phyloP scores from a whole-genome alignment of 169 alveolate species.

The Plasmodium yoelii region DNA sequence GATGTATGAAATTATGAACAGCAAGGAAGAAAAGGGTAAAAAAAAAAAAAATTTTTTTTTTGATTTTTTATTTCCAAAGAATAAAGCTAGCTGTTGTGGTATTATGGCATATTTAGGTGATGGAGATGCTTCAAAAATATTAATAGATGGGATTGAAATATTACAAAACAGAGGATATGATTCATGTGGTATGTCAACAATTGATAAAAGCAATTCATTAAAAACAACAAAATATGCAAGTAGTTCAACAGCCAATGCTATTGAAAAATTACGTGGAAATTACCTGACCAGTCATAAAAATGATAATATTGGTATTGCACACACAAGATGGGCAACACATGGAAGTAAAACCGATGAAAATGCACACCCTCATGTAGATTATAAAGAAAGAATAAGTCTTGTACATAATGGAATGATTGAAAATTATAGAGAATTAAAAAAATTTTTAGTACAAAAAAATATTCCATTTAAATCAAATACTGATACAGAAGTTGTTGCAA shows the following conservation, averaged over 20 bases:
- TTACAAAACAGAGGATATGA: constrained; percentile 96
- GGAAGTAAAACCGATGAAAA: constrained; percentile 96
- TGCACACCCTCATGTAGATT: constrained; percentile 98
- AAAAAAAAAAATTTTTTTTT: constrained; percentile 10
- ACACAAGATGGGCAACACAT: constrained; percentile 99
- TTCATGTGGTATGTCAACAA: constrained; percentile 95
- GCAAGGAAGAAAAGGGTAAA: constrained; percentile 6
- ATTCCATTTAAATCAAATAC: constrained; percentile 88
- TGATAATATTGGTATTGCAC: constrained; percentile 96
- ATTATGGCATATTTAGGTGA: constrained; percentile 92
- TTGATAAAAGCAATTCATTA: constrained; percentile 84
- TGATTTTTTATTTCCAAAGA: not conserved
- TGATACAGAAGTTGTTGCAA: constrained; percentile 98
- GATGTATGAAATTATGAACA: constrained; percentile 24
- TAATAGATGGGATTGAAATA: constrained; percentile 91
- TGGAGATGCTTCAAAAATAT: constrained; percentile 86
- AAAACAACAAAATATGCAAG: constrained; percentile 91
- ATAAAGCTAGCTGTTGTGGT: constrained; percentile 87
- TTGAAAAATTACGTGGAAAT: constrained; percentile 88
- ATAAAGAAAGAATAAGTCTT: constrained; percentile 90
- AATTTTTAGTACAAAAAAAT: constrained; percentile 76
- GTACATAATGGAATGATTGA: constrained; percentile 98
- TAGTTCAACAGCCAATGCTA: constrained; percentile 77
- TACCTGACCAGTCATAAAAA: constrained; percentile 85
- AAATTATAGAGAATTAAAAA: constrained; percentile 87